Evolutionary conservation across 1,139 yeast species (phyloP).

Genomic region (Arxiozyma slooffiae): DNA sequence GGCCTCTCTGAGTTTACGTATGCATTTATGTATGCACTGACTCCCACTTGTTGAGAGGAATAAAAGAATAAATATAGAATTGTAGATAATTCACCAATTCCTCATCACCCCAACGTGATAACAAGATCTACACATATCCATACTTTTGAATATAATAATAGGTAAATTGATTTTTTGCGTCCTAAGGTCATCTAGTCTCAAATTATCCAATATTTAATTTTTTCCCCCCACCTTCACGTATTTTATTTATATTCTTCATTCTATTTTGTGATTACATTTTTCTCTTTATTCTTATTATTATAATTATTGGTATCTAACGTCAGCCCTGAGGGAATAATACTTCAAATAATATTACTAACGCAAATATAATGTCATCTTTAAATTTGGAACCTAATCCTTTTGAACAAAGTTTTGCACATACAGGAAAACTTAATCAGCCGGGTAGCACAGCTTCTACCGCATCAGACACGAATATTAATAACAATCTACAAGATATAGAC

Average conservation of each 20-base stretch:
- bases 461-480: not conserved
- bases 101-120: not conserved
- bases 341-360: not conserved
- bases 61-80: no score
- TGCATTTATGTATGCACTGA: no score
- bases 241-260: not conserved
- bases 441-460: not conserved
- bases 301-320: not conserved
- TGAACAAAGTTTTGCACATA: constrained; percentile 76
- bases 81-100: not conserved
- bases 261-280: not conserved
- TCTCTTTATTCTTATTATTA: no score
- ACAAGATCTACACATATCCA: not conserved
- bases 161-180: not conserved
- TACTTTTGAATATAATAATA: no score
- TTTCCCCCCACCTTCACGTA: not conserved
- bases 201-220: no score
- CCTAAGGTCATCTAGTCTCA: not conserved
- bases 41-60: not conserved
- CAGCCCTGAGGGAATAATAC: not conserved
- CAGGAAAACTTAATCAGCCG: constrained; percentile 25
- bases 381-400: constrained; percentile 93
- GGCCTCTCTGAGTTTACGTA: not conserved
- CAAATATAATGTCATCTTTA: constrained; percentile 33
- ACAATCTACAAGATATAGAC: not conserved